Percentiles rank a stretch among this genome's conserved stretches.
Evolutionary conservation across 257 asterid genomes (phyloP).

Genomic region (Voacanga thouarsii): DNA sequence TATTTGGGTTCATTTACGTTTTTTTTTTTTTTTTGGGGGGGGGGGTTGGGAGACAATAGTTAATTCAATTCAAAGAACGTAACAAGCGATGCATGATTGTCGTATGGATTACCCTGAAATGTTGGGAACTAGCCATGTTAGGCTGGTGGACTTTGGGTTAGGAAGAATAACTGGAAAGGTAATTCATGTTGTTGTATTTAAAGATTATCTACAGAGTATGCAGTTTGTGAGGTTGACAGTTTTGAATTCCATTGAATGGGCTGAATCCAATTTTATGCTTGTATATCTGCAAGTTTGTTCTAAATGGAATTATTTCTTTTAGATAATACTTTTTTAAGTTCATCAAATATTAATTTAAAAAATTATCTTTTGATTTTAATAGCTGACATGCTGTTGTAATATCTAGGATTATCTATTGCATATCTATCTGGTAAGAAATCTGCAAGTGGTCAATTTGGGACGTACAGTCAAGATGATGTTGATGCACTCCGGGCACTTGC

Average conservation of each 20-base stretch:
- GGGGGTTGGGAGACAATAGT: not conserved
- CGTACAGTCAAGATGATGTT: conserved; percentile 82
- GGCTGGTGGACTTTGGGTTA: not conserved
- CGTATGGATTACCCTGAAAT: not conserved
- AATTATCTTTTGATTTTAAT: not conserved
- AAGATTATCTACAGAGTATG: not conserved
- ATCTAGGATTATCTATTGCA: conserved; percentile 65
- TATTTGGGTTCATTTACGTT: not conserved
- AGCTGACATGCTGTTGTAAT: conserved; percentile 29
- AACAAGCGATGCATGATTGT: not conserved
- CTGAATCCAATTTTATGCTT: not conserved
- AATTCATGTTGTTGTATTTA: not conserved
- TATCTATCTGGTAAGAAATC: conserved; percentile 89
- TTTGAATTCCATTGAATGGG: not conserved
- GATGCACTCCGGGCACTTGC: conserved; percentile 91
- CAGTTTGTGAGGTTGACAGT: not conserved
- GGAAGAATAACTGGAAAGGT: not conserved
- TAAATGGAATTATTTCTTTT: not conserved
- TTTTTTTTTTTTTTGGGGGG: too few relatives aligned
- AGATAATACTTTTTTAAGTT: not conserved
- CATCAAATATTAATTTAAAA: not conserved
- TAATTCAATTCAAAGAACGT: not conserved
- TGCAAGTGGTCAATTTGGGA: conserved; percentile 63
- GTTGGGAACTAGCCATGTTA: not conserved
- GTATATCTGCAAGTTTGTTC: not conserved